These are phyloP conservation scores for Dipodascus geniculatus DNA, from an alignment of 805 yeast genomes.

Conservation along the genomic window DNA sequence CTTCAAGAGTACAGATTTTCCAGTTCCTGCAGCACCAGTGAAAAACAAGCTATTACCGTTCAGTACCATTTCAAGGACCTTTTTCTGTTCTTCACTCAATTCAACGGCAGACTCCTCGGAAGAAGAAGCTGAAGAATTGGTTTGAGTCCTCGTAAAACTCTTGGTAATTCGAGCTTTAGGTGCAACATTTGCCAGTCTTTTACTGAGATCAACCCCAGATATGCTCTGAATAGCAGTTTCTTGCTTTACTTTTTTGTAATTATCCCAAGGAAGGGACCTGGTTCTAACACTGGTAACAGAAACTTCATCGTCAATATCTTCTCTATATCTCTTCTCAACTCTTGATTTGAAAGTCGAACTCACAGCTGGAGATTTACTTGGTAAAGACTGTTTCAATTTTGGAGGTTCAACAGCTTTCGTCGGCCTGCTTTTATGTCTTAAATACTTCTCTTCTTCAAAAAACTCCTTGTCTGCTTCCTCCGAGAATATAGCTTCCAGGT, in stretches of 20 bases:
- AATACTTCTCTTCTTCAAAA: neutral
- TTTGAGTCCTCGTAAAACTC: neutral
- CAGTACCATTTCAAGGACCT: slow-evolving; percentile 47
- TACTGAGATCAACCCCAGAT: neutral
- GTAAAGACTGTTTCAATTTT: neutral
- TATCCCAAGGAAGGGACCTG: neutral
- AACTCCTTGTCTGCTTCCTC: neutral
- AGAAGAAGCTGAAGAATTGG: neutral
- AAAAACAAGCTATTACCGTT: slow-evolving; percentile 55
- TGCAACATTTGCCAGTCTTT: neutral
- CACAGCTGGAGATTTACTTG: neutral
- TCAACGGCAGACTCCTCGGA: slow-evolving; percentile 3
- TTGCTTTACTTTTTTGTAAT: neutral
- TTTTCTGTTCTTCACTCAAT: slow-evolving; percentile 34
- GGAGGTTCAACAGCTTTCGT: neutral
- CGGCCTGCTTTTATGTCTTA: neutral
- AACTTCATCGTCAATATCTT: neutral
- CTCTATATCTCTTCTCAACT: neutral
- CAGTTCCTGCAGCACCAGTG: slow-evolving; percentile 98
- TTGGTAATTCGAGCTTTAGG: neutral
- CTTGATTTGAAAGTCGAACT: neutral
- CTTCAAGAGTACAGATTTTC: slow-evolving; percentile 73
- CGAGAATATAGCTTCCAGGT: neutral
- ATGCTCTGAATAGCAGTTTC: neutral
- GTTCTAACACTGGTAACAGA: neutral